Percentiles rank a stretch among this genome's conserved stretches.
Conservation (phyloP, 2,329 filamentous ascomycete genomes). For the Sclerotinia trifoliorum region DNA sequence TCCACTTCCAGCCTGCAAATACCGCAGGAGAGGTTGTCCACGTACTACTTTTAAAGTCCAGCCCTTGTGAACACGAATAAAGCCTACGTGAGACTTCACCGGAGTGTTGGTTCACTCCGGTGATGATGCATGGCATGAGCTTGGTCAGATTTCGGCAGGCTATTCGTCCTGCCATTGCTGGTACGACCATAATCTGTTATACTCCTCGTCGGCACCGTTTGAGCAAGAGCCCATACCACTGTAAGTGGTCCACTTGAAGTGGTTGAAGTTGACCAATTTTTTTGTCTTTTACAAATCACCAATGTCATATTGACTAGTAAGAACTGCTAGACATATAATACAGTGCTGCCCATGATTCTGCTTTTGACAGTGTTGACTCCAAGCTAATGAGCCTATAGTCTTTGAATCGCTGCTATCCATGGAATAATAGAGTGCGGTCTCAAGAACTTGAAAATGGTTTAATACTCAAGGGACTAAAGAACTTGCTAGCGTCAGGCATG, state of each 20-base stretch:
- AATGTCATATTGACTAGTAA: neutral
- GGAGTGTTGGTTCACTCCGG: neutral
- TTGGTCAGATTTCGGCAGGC: neutral
- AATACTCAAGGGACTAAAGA: neutral
- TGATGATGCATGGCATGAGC: conserved; percentile 4
- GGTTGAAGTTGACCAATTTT: neutral
- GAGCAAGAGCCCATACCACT: neutral
- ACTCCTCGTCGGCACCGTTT: neutral
- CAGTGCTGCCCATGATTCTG: neutral
- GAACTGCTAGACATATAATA: neutral
- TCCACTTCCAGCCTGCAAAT: neutral
- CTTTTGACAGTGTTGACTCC: neutral
- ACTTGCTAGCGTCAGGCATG: neutral
- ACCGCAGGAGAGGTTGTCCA: neutral
- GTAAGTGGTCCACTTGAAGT: neutral
- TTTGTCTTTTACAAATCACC: neutral
- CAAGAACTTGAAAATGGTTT: neutral
- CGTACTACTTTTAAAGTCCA: neutral
- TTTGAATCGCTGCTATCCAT: neutral
- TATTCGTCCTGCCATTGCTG: neutral
- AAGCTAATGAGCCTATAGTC: neutral
- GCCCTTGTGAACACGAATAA: neutral
- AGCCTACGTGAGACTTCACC: conserved; percentile 1
- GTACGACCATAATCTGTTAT: neutral
- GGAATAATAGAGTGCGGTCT: neutral